Base-by-base conservation (phyloP, 148 eudicot species). In the Pouteria glomerata region DNA sequence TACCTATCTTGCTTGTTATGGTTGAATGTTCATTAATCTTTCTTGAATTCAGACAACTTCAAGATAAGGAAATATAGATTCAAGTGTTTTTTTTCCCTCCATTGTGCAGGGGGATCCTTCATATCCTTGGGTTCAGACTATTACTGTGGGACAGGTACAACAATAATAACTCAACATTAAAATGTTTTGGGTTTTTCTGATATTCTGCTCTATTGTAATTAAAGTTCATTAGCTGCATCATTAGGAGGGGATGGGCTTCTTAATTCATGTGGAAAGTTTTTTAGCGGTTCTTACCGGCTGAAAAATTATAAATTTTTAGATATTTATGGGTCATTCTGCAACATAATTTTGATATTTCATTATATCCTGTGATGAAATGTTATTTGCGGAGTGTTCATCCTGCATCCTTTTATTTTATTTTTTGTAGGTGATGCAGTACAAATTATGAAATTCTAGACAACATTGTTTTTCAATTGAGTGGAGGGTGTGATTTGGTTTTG, bases 121-220 rank as follows among this genome's bases (percentile, higher is more conserved):
- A 24, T 76, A 75, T 71, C 51, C 79, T 70, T 81, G 76, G 78
- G 76, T 76, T 41, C 66, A 76, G 39, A 70, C 41, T 56, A 48
- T 79, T 58, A 81, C 80, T 27, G 63, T 57, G 34, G 82, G 78
- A 73, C 64, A 81, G 84, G 87, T 84, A 74, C 11, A 53, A 4
- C 29, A 55, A 13, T 59, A 52, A n/a, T 29, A 16, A 1, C 26
- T 42, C 37, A 26, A 63, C 44, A 57, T 29, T 14, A 23, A 34
- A 50, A 6, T 10, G 16, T 53, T 53, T 24, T 41, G 6, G 13
- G 5, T 44, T 6, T 44, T 58, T 29, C 27, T 69, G 39, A 57
- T 13, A 56, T 37, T 39, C 61, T 62, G 1, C 14, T 57, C 61
- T 24, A 0, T 57, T 57, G 56, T 12, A 11, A 57, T 24, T 11